These are phyloP conservation scores for Ramalina peruviana DNA, from an alignment of 495 filamentous ascomycete species.

Conservation along the genomic window DNA sequence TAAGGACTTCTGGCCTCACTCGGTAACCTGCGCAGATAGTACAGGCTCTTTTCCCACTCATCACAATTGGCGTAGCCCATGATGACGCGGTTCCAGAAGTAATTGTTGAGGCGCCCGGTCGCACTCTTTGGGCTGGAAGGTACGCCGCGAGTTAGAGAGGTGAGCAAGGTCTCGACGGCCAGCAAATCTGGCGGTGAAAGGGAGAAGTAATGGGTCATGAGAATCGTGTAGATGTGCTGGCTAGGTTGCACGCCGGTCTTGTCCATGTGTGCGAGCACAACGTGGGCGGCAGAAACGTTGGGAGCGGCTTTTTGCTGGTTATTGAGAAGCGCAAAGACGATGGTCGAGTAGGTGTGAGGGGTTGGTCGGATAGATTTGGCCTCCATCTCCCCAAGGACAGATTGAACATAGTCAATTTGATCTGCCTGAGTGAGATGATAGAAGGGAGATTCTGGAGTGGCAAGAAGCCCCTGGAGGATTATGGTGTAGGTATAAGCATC, in stretches of 20 bases:
- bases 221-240: conserved; percentile 52
- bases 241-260: conserved; percentile 33
- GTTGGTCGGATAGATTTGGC: conserved; percentile 37
- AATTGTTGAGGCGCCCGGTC: conserved; percentile 28
- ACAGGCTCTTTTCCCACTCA: conserved; percentile 34
- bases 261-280: conserved; percentile 47
- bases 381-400: conserved; percentile 40
- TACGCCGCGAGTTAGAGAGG: conserved; percentile 23
- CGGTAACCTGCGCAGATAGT: conserved; percentile 32
- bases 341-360: conserved; percentile 42
- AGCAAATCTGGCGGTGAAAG: conserved; percentile 39
- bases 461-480: conserved; percentile 35
- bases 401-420: conserved; percentile 22
- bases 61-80: conserved; percentile 42
- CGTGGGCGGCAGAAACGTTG: conserved; percentile 38
- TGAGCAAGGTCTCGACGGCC: conserved; percentile 40
- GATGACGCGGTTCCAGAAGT: conserved; percentile 56
- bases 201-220: conserved; percentile 53
- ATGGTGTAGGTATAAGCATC: conserved; percentile 42
- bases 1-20: conserved; percentile 25
- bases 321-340: conserved; percentile 48
- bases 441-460: conserved; percentile 15
- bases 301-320: not conserved
- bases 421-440: conserved; percentile 14
- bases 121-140: conserved; percentile 10